Evolutionary conservation across 208 protist genomes (phyloP).

Genomic region (Leishmania arabica): DNA sequence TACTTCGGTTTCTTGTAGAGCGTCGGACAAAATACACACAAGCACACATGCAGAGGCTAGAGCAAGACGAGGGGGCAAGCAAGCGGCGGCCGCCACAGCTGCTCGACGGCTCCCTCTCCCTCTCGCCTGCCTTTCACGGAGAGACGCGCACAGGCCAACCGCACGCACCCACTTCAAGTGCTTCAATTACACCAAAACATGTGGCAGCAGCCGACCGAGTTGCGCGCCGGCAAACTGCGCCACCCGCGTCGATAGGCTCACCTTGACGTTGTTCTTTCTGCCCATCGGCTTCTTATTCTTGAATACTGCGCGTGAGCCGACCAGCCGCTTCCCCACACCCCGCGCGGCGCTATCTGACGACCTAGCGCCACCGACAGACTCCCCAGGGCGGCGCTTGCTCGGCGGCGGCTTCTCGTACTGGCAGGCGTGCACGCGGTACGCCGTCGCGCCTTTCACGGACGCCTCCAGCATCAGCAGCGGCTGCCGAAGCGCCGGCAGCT

Average conservation of each 20-base stretch:
- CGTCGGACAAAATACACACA: no score
- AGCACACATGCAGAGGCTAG: neutral
- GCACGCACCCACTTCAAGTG: neutral
- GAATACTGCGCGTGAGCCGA: slow-evolving; percentile 13
- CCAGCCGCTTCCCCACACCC: slow-evolving; percentile 43
- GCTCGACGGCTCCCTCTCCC: neutral
- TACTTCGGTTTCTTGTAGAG: neutral
- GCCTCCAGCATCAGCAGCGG: slow-evolving; percentile 69
- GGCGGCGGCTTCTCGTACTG: slow-evolving; percentile 63
- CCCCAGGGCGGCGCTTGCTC: slow-evolving; percentile 40
- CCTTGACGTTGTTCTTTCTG: slow-evolving; percentile 31
- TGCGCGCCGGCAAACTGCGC: slow-evolving; percentile 52
- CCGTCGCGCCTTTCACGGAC: slow-evolving; percentile 18
- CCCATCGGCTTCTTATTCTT: slow-evolving; percentile 29
- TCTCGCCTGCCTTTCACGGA: neutral
- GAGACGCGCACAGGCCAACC: neutral
- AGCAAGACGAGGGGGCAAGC: neutral
- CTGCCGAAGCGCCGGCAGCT: slow-evolving; percentile 48
- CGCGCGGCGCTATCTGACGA: slow-evolving; percentile 22
- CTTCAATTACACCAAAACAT: slow-evolving; percentile 44
- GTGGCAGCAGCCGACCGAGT: slow-evolving; percentile 56
- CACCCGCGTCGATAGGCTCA: slow-evolving; percentile 35
- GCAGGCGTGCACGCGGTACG: slow-evolving; percentile 64
- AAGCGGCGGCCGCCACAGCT: neutral
- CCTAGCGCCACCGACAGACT: slow-evolving; percentile 18